Percentiles rank a stretch among this genome's conserved stretches.
Evolutionary conservation across 495 filamentous ascomycete genomes (phyloP).

Genomic region (Tuber calosporum): DNA sequence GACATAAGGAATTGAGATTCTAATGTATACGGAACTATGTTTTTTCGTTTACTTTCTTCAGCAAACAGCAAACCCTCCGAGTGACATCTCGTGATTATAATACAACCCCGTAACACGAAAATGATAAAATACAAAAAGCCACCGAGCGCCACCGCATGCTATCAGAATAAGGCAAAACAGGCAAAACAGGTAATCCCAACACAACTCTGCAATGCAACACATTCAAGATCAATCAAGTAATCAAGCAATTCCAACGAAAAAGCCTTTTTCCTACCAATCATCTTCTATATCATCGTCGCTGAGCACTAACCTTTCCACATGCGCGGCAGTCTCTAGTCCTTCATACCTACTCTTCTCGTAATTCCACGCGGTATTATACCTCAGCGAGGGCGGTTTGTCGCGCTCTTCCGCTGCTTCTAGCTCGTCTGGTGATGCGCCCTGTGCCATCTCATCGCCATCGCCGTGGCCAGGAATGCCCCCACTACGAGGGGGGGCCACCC

Average conservation of each 20-base stretch:
- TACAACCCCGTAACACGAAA: background rate
- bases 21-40: no score
- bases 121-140: background rate
- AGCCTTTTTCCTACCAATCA: slow-evolving; percentile 12
- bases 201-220: background rate
- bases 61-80: background rate
- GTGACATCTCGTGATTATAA: background rate
- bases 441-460: slow-evolving; percentile 45
- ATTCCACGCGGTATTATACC: slow-evolving; percentile 40
- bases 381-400: slow-evolving; percentile 27
- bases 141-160: background rate
- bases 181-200: background rate
- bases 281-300: slow-evolving; percentile 98
- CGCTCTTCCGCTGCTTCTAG: slow-evolving; percentile 49
- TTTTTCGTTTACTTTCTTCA: no score
- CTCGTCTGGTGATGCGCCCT: slow-evolving; percentile 15
- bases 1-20: no score
- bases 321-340: slow-evolving; percentile 24
- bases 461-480: slow-evolving; percentile 46
- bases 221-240: background rate
- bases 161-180: background rate
- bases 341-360: slow-evolving; percentile 21
- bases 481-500: slow-evolving; percentile 44
- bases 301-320: slow-evolving; percentile 61
- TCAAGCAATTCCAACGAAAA: background rate